These are phyloP conservation scores for Exobasidium cylindrosporum DNA, from an alignment of 1,284 basidiomycete genomes.

Conservation along the genomic window DNA sequence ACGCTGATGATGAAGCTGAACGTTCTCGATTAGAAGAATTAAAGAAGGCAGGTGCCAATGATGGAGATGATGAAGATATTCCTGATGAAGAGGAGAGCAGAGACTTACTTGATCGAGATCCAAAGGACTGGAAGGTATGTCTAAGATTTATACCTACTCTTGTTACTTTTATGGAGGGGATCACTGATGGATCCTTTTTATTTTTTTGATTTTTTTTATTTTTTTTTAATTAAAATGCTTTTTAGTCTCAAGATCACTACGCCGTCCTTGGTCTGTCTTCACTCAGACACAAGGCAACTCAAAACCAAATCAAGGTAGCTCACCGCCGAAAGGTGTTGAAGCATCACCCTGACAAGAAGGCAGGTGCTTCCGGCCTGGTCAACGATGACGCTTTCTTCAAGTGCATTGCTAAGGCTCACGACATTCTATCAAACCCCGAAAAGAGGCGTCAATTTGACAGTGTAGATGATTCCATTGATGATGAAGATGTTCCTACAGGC, in stretches of 20 bases:
- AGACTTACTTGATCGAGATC: slow-evolving; percentile 73
- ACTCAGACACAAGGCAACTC: slow-evolving; percentile 80
- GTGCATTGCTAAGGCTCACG: slow-evolving; percentile 95
- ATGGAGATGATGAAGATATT: slow-evolving; percentile 76
- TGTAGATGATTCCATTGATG: slow-evolving; percentile 79
- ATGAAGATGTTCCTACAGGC: slow-evolving; percentile 59
- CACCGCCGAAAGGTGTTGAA: slow-evolving; percentile 99
- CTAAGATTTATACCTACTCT: neutral
- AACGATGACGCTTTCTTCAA: slow-evolving; percentile 99
- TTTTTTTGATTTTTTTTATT: no score
- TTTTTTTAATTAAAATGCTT: no score
- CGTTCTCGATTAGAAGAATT: slow-evolving; percentile 27
- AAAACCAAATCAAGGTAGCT: slow-evolving; percentile 92
- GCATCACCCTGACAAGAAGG: slow-evolving; percentile 99
- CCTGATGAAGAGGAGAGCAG: slow-evolving; percentile 83
- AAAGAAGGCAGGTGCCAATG: slow-evolving; percentile 63
- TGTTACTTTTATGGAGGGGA: no score
- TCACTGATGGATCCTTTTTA: no score
- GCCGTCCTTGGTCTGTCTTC: slow-evolving; percentile 89
- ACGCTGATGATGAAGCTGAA: slow-evolving; percentile 47
- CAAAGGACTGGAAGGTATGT: slow-evolving; percentile 94
- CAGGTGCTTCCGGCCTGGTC: slow-evolving; percentile 66
- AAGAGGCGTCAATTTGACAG: slow-evolving; percentile 94
- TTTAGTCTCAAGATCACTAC: slow-evolving; percentile 94
- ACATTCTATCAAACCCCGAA: slow-evolving; percentile 82